Conservation (phyloP, 345 rosid species). For the Litchi chinensis region DNA sequence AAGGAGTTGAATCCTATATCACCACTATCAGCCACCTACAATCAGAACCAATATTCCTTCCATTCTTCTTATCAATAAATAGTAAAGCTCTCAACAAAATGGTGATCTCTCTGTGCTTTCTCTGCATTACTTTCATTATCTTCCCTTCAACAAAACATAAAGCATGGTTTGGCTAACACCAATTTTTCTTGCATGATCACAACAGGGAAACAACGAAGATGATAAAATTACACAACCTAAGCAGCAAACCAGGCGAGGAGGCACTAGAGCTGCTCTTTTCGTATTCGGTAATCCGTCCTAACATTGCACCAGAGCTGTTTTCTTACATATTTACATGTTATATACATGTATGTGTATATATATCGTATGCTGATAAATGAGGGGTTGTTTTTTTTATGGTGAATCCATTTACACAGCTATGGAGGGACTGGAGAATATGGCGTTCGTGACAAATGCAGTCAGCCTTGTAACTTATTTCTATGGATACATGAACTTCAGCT, state of each 20-base stretch:
- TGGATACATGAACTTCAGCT: conserved; percentile 67
- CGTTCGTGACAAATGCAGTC: conserved; percentile 45
- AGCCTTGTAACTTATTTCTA: conserved; percentile 59
- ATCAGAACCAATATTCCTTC: not conserved
- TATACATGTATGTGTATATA: too few species aligned
- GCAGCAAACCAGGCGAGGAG: conserved; percentile 39
- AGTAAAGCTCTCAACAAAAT: conserved; percentile 22
- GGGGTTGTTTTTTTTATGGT: not conserved
- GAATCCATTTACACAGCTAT: conserved; percentile 34
- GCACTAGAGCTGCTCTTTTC: conserved; percentile 51
- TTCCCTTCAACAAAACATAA: not conserved
- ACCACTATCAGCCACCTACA: not conserved
- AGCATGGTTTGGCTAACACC: not conserved
- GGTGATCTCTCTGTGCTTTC: conserved; percentile 23
- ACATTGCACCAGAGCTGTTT: not conserved
- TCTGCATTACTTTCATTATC: not conserved
- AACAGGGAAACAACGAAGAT: conserved; percentile 36
- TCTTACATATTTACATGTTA: too few species aligned
- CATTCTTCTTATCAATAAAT: not conserved
- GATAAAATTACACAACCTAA: conserved; percentile 25
- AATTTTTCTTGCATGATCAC: not conserved
- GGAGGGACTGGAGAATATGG: conserved; percentile 66
- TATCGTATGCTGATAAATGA: not conserved
- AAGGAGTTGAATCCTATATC: not conserved
- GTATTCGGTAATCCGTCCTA: conserved; percentile 39